Conservation (phyloP, 2,329 filamentous ascomycete genomes). For the Tolypocladium endophyticum region DNA sequence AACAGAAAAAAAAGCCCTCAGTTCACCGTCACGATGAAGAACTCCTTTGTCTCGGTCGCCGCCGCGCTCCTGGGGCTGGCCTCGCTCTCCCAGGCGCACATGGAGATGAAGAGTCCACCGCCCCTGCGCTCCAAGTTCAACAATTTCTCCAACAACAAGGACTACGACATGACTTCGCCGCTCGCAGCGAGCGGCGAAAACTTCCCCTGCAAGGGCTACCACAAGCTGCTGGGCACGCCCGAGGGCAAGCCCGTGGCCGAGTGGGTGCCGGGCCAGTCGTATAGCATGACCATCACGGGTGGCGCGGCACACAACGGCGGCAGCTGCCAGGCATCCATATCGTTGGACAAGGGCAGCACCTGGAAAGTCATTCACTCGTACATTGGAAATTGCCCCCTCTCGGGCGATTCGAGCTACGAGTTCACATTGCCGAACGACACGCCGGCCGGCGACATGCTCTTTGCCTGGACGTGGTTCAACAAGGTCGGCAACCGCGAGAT, state of each 20-base stretch:
- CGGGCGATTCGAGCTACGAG: slow-evolving; percentile 39
- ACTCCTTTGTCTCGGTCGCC: slow-evolving; percentile 20
- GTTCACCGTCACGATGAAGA: slow-evolving; percentile 27
- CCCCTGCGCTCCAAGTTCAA: slow-evolving; percentile 45
- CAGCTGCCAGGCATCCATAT: slow-evolving; percentile 66
- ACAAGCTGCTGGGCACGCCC: slow-evolving; percentile 34
- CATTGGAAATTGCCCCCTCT: slow-evolving; percentile 41
- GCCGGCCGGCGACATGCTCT: slow-evolving; percentile 49
- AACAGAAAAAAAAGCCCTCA: not conserved
- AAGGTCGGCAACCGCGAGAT: slow-evolving; percentile 68
- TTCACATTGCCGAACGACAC: slow-evolving; percentile 58
- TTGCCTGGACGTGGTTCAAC: slow-evolving; percentile 75
- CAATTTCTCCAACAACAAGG: slow-evolving; percentile 38
- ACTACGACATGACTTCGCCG: slow-evolving; percentile 65
- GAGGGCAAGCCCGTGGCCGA: slow-evolving; percentile 44
- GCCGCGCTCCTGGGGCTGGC: slow-evolving; percentile 29
- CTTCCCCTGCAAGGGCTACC: slow-evolving; percentile 66
- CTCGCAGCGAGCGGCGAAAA: slow-evolving; percentile 49
- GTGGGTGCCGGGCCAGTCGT: slow-evolving; percentile 50
- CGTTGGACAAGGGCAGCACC: slow-evolving; percentile 58
- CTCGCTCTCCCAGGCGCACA: slow-evolving; percentile 39
- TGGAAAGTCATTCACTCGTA: slow-evolving; percentile 59
- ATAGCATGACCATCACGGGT: slow-evolving; percentile 55
- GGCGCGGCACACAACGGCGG: slow-evolving; percentile 57
- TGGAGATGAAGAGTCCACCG: slow-evolving; percentile 42